Percentiles rank a stretch among this genome's conserved stretches.
Evolutionary conservation across 2,329 filamentous ascomycete species (phyloP).

Genomic region (Apiospora saccharicola): DNA sequence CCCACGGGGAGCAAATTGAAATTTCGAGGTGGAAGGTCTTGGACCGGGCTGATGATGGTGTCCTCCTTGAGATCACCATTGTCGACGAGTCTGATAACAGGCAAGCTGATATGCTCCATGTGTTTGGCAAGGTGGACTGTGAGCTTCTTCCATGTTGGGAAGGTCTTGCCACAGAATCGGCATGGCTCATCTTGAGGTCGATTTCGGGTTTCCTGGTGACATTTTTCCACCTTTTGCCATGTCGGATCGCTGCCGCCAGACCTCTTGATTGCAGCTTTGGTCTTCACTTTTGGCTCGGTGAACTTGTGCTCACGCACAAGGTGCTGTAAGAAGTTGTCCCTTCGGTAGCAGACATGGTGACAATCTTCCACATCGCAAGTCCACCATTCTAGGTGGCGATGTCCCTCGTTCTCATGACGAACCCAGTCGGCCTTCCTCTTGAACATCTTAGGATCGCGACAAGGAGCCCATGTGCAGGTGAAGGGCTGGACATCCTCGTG

Average conservation of each 20-base stretch:
- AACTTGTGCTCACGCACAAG: slow-evolving; percentile 91
- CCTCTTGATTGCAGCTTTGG: slow-evolving; percentile 71
- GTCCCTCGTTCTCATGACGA: slow-evolving; percentile 89
- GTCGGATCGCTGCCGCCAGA: slow-evolving; percentile 67
- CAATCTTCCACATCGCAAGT: slow-evolving; percentile 83
- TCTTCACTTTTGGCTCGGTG: slow-evolving; percentile 80
- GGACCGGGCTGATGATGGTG: slow-evolving; percentile 73
- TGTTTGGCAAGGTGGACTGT: slow-evolving; percentile 94
- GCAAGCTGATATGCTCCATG: slow-evolving; percentile 90
- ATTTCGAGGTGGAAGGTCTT: slow-evolving; percentile 57
- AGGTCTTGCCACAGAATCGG: slow-evolving; percentile 83
- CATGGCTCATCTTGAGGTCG: slow-evolving; percentile 80
- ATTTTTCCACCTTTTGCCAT: slow-evolving; percentile 80
- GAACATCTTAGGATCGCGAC: slow-evolving; percentile 87
- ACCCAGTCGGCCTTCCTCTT: slow-evolving; percentile 98
- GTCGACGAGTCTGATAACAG: slow-evolving; percentile 71
- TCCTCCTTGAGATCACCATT: slow-evolving; percentile 62
- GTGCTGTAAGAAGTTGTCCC: slow-evolving; percentile 93
- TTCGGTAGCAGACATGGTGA: slow-evolving; percentile 81
- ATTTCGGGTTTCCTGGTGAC: slow-evolving; percentile 72
- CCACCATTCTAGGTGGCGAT: slow-evolving; percentile 92
- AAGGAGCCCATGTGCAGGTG: slow-evolving; percentile 87
- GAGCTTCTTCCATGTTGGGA: slow-evolving; percentile 89
- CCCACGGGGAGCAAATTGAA: slow-evolving; percentile 43
- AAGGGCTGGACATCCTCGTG: slow-evolving; percentile 94